Evolutionary conservation across 768 basidiomycete genomes (phyloP).

Genomic region (Mycena chlorophos): DNA sequence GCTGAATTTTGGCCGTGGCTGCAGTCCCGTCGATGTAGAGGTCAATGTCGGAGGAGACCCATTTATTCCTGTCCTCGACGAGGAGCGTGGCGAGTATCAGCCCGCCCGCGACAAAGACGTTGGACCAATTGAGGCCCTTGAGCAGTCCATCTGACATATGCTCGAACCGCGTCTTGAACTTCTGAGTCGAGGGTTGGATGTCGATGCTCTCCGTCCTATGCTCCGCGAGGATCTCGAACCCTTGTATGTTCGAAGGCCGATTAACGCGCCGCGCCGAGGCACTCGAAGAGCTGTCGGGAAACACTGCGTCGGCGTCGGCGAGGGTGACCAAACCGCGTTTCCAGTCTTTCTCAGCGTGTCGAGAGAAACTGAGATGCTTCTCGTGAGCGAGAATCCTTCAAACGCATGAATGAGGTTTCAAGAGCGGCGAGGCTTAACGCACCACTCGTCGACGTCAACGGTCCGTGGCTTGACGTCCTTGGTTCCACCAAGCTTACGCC

Average conservation of each 20-base stretch:
- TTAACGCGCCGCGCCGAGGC: not conserved
- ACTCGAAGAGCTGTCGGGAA: not conserved
- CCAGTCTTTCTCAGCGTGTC: not conserved
- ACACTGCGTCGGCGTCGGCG: not conserved
- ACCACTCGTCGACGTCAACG: not conserved
- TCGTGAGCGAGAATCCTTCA: not conserved
- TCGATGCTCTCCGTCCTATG: not conserved
- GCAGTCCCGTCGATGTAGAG: constrained; percentile 5
- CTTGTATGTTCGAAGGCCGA: not conserved
- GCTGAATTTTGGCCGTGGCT: constrained; percentile 7
- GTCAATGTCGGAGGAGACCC: constrained; percentile 9
- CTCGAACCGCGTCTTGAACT: not conserved
- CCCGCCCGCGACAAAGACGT: constrained; percentile 9
- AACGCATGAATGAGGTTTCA: not conserved
- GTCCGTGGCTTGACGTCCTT: not conserved
- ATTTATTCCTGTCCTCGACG: not conserved
- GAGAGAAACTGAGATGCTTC: not conserved
- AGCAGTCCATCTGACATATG: not conserved
- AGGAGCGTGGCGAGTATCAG: constrained; percentile 3
- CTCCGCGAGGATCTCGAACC: not conserved
- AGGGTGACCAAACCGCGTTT: not conserved
- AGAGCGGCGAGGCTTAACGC: not conserved
- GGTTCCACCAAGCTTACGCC: not conserved
- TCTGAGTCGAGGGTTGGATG: not conserved
- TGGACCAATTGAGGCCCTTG: constrained; percentile 9